phyloP scores from a whole-genome alignment of 768 basidiomycete species.

The Rubroboletus pulcherrimus region DNA sequence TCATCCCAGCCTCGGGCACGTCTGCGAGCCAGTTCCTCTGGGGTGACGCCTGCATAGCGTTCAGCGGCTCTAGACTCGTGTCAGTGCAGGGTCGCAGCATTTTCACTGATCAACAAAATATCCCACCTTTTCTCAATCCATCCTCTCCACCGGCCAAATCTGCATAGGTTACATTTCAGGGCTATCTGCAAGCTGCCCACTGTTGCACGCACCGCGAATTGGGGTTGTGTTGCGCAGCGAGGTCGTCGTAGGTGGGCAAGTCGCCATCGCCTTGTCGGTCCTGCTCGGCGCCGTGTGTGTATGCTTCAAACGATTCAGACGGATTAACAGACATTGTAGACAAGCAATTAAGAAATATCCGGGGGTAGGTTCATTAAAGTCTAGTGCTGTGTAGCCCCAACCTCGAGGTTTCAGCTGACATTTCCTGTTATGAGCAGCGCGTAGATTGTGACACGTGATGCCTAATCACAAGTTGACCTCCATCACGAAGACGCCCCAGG shows the following conservation, averaged over 20 bases:
- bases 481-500: neutral
- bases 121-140: constrained; percentile 85
- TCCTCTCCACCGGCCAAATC: constrained; percentile 81
- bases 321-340: constrained; percentile 21
- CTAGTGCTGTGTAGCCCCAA: neutral
- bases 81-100: neutral
- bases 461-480: neutral
- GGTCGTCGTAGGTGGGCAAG: constrained; percentile 76
- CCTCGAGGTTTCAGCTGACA: neutral
- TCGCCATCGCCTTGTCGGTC: constrained; percentile 46
- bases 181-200: neutral
- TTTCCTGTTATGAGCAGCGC: neutral
- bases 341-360: neutral
- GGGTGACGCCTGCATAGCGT: constrained; percentile 63
- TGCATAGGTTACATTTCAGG: constrained; percentile 27
- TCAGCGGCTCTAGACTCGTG: constrained; percentile 66
- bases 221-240: constrained; percentile 71
- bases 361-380: neutral
- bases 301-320: constrained; percentile 23
- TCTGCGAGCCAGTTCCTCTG: constrained; percentile 53
- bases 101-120: neutral
- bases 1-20: constrained; percentile 71
- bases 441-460: constrained; percentile 10
- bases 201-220: constrained; percentile 64
- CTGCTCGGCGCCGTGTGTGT: constrained; percentile 36